These are phyloP conservation scores for Neoarthrinium moseri DNA, from an alignment of 2,329 filamentous ascomycete species.

Conservation along the genomic window DNA sequence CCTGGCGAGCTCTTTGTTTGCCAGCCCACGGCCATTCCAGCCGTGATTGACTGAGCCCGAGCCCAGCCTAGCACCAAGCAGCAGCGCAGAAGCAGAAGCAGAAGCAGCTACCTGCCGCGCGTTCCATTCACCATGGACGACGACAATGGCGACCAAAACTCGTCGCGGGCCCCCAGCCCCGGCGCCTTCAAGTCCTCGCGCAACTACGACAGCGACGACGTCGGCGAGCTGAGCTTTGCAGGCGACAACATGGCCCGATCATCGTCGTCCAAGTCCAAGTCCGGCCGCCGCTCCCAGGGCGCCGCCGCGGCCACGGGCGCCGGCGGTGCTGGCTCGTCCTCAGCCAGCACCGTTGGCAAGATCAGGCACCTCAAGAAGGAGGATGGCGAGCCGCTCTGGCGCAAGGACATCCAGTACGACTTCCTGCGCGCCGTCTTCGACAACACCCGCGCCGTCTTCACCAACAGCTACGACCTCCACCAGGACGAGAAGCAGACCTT, in stretches of 20 bases:
- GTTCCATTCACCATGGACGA: constrained; percentile 6
- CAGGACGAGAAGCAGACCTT: constrained; percentile 69
- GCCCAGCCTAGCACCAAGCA: no score
- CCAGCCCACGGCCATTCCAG: no score
- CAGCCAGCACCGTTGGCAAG: constrained; percentile 63
- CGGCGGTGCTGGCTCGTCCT: constrained; percentile 17
- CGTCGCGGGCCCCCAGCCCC: constrained; percentile 12
- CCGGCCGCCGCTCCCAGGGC: constrained; percentile 18
- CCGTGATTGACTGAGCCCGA: no score
- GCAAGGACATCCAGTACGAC: constrained; percentile 85
- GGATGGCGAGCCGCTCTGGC: constrained; percentile 83
- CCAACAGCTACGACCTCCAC: constrained; percentile 74
- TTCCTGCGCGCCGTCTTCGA: constrained; percentile 81
- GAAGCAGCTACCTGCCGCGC: no score
- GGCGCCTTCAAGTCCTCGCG: constrained; percentile 3
- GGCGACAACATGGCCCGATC: constrained; percentile 22
- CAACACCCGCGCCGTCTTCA: constrained; percentile 74
- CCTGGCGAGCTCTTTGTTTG: background rate
- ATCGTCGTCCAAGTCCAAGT: constrained; percentile 3
- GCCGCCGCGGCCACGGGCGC: constrained; percentile 17
- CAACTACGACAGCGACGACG: constrained; percentile 13
- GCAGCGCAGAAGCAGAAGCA: no score
- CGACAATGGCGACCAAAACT: constrained; percentile 12
- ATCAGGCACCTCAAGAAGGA: constrained; percentile 86
- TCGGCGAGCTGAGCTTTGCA: constrained; percentile 14